Conservation (phyloP, 1,284 basidiomycete genomes). For the Apiotrichum siamense region DNA sequence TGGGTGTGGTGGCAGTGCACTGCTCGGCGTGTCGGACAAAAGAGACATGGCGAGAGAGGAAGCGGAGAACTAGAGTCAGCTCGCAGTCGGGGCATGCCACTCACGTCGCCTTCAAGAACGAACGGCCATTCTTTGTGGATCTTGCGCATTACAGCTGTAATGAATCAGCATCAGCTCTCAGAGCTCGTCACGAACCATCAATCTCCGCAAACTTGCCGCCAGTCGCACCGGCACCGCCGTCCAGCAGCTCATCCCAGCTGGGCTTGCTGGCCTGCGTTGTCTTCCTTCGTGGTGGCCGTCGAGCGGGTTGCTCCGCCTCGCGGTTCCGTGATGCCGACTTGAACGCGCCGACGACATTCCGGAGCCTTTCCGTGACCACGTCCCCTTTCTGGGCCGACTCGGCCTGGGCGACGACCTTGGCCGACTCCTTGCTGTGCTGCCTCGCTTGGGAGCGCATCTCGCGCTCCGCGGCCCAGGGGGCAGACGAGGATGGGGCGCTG, state of each 20-base stretch:
- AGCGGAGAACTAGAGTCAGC: slow-evolving; percentile 70
- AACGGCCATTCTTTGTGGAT: slow-evolving; percentile 87
- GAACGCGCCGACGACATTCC: slow-evolving; percentile 42
- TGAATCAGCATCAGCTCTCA: background rate
- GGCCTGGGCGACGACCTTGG: slow-evolving; percentile 12
- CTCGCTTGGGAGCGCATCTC: slow-evolving; percentile 31
- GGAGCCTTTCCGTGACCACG: slow-evolving; percentile 17
- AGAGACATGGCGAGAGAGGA: slow-evolving; percentile 84
- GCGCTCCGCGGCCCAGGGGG: slow-evolving; percentile 40
- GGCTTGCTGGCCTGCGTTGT: slow-evolving; percentile 18
- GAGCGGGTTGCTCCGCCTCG: background rate
- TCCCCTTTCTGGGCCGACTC: no score
- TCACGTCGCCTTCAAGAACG: slow-evolving; percentile 73
- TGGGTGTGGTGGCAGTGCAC: slow-evolving; percentile 25
- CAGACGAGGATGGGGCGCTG: slow-evolving; percentile 4
- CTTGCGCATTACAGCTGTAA: slow-evolving; percentile 69
- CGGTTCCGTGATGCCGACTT: slow-evolving; percentile 25
- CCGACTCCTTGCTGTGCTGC: slow-evolving; percentile 21
- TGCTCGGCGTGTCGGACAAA: slow-evolving; percentile 61
- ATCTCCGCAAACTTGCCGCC: slow-evolving; percentile 44
- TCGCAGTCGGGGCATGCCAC: slow-evolving; percentile 27
- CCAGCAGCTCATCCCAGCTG: slow-evolving; percentile 20
- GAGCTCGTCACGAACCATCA: slow-evolving; percentile 29
- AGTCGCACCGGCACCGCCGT: slow-evolving; percentile 17
- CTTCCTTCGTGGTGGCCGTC: slow-evolving; percentile 10